These are phyloP conservation scores for Sporothrix variecibatus DNA, from an alignment of 2,329 filamentous ascomycete genomes.

Conservation along the genomic window DNA sequence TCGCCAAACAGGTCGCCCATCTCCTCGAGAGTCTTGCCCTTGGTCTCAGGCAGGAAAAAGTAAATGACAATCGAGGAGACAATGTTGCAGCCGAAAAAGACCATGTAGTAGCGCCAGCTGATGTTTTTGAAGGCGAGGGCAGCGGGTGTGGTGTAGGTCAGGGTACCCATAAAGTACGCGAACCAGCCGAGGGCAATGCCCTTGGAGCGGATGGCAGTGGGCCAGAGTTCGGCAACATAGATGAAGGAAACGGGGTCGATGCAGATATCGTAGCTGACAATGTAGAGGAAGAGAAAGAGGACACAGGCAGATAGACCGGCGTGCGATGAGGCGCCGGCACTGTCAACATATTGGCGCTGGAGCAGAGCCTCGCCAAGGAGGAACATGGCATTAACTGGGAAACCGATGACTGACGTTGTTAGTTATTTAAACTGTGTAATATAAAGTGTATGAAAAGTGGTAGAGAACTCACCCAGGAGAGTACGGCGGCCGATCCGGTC, in stretches of 20 bases:
- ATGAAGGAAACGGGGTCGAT: constrained; percentile 20
- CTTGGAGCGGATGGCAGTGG: constrained; percentile 20
- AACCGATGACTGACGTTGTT: not conserved
- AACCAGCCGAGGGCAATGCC: constrained; percentile 24
- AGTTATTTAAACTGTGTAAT: not conserved
- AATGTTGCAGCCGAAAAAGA: constrained; percentile 23
- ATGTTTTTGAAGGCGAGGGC: constrained; percentile 21
- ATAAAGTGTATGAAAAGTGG: not conserved
- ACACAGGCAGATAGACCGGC: constrained; percentile 13
- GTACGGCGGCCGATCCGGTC: constrained; percentile 17
- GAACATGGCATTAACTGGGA: constrained; percentile 8
- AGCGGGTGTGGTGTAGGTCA: constrained; percentile 22
- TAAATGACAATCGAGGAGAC: constrained; percentile 18
- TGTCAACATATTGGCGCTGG: constrained; percentile 22
- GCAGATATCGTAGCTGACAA: constrained; percentile 21
- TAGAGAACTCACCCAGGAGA: not conserved
- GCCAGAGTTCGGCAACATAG: constrained; percentile 25
- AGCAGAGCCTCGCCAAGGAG: constrained; percentile 20
- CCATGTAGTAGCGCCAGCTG: constrained; percentile 29
- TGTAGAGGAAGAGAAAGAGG: constrained; percentile 21
- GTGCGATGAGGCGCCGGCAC: not conserved
- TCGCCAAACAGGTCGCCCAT: constrained; percentile 33
- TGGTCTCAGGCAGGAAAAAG: constrained; percentile 23
- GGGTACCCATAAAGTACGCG: constrained; percentile 16
- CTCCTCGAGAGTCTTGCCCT: constrained; percentile 28